These are phyloP conservation scores for Penicillium lividum DNA, from an alignment of 495 filamentous ascomycete species.

Conservation along the genomic window DNA sequence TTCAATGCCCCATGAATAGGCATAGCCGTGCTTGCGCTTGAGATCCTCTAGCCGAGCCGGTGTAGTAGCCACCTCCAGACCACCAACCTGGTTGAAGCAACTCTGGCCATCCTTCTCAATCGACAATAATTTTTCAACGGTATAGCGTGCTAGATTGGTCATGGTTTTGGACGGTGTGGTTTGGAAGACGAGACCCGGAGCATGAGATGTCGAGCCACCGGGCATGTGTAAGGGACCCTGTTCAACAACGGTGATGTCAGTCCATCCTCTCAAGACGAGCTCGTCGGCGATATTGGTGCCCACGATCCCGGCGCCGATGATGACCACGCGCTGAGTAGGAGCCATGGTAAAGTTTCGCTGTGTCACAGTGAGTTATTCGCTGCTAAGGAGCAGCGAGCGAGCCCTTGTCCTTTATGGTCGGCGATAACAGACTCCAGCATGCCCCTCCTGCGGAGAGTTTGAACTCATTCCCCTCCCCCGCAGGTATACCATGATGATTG, in stretches of 20 bases:
- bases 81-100: constrained; percentile 55
- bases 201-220: constrained; percentile 55
- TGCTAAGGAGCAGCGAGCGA: constrained; percentile 9
- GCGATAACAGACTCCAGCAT: neutral
- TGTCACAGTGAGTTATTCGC: constrained; percentile 2
- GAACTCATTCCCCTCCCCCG: constrained; percentile 13
- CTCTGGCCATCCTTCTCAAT: constrained; percentile 39
- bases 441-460: constrained; percentile 17
- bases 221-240: constrained; percentile 53
- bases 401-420: constrained; percentile 7
- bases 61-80: constrained; percentile 53
- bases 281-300: constrained; percentile 55
- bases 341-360: constrained; percentile 21
- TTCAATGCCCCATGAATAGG: constrained; percentile 49
- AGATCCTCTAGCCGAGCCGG: constrained; percentile 49
- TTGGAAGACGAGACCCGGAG: constrained; percentile 55
- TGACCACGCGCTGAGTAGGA: constrained; percentile 40
- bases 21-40: constrained; percentile 53
- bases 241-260: constrained; percentile 54
- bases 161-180: constrained; percentile 52
- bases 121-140: constrained; percentile 47
- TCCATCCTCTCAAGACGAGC: constrained; percentile 51
- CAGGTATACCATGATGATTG: constrained; percentile 19
- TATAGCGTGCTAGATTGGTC: constrained; percentile 50
- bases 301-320: constrained; percentile 57